Percentiles rank a stretch among this genome's conserved stretches.
phyloP scores from a whole-genome alignment of 1,139 yeast species.

The Suhomyces ambrosiae region DNA sequence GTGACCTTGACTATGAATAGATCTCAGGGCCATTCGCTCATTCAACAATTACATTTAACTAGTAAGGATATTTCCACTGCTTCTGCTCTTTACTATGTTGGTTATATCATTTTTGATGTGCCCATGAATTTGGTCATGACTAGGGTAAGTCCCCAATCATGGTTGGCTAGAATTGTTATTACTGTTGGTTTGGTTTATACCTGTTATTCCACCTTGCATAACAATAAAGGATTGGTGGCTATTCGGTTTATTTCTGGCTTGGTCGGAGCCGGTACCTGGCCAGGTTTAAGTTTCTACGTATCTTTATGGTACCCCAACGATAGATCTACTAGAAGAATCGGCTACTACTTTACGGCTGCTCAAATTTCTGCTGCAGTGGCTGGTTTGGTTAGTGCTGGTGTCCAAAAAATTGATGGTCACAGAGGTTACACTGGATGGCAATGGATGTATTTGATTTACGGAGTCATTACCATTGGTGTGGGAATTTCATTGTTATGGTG shows the following conservation, averaged over 20 bases:
- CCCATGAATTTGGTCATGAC: conserved; percentile 90
- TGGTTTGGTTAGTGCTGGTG: conserved; percentile 84
- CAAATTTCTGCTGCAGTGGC: conserved; percentile 86
- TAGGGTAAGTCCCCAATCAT: conserved; percentile 77
- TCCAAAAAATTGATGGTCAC: conserved; percentile 76
- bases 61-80: conserved; percentile 70
- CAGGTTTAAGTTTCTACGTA: conserved; percentile 84
- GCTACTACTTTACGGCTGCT: conserved; percentile 90
- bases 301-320: conserved; percentile 86
- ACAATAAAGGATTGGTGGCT: conserved; percentile 65
- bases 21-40: conserved; percentile 62
- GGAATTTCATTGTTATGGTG: conserved; percentile 76
- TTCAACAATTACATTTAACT: conserved; percentile 52
- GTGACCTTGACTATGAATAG: conserved; percentile 80
- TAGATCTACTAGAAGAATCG: conserved; percentile 75
- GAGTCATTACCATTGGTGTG: conserved; percentile 65
- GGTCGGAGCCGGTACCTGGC: conserved; percentile 93
- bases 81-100: conserved; percentile 80
- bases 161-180: conserved; percentile 79
- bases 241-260: conserved; percentile 74
- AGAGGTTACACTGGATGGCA: conserved; percentile 81
- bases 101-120: conserved; percentile 78
- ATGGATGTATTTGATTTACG: conserved; percentile 83
- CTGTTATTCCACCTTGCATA: conserved; percentile 63
- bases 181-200: conserved; percentile 77